Evolutionary conservation across 768 basidiomycete genomes (phyloP).

Genomic region (Cystofilobasidium capitatum): DNA sequence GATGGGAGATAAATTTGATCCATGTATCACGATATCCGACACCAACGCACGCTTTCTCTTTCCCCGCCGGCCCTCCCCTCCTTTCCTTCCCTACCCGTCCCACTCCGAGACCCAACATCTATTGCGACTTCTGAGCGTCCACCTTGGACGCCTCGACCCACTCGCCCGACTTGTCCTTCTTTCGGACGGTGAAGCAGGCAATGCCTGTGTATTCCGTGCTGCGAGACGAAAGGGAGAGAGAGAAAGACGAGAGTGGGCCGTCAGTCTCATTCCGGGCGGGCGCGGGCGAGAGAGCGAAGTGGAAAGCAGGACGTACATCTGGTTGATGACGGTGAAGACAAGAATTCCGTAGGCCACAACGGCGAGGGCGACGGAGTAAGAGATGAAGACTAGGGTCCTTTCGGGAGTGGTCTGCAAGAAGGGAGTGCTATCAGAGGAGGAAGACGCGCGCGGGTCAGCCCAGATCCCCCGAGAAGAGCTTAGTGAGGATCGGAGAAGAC

Average conservation of each 20-base stretch:
- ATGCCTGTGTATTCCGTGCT: slow-evolving; percentile 88
- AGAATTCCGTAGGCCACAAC: slow-evolving; percentile 17
- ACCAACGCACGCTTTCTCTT: not conserved
- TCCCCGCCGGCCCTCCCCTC: not conserved
- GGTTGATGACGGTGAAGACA: slow-evolving; percentile 23
- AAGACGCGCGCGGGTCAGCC: not conserved
- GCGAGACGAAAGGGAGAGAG: not conserved
- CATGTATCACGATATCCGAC: too few relatives aligned
- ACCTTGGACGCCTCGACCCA: slow-evolving; percentile 22
- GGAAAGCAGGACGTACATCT: slow-evolving; percentile 17
- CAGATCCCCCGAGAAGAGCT: too few relatives aligned
- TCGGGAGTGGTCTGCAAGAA: slow-evolving; percentile 55
- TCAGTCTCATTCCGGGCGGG: too few relatives aligned
- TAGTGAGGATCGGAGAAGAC: slow-evolving; percentile 39
- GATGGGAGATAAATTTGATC: too few relatives aligned
- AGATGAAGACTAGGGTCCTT: slow-evolving; percentile 62
- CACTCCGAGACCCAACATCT: not conserved
- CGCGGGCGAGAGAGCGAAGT: not conserved
- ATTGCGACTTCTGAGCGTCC: slow-evolving; percentile 9
- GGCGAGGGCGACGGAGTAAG: slow-evolving; percentile 58
- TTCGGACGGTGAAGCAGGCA: slow-evolving; percentile 85
- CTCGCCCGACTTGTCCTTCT: slow-evolving; percentile 50
- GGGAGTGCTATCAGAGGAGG: slow-evolving; percentile 10
- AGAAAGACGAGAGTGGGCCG: not conserved
- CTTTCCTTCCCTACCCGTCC: not conserved